Conservation (phyloP, 1,139 yeast species). For the Protomyces lactucae-debilis region DNA sequence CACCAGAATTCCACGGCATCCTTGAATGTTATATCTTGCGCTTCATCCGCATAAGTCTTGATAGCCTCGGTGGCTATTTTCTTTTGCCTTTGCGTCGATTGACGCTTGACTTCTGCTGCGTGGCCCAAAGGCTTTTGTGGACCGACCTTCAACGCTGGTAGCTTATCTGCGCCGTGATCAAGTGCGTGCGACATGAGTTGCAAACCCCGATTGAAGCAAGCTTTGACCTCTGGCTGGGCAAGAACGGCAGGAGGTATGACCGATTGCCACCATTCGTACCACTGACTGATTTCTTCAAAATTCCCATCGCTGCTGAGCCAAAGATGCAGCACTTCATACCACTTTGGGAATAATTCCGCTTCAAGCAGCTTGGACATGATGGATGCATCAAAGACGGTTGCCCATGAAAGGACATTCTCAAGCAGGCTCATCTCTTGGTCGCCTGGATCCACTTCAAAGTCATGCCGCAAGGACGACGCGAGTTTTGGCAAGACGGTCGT, state of each 20-base stretch:
- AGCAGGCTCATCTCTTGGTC: conserved; percentile 36
- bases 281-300: conserved; percentile 36
- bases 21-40: conserved; percentile 42
- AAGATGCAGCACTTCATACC: conserved; percentile 37
- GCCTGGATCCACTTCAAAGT: conserved; percentile 38
- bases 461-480: conserved; percentile 34
- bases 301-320: conserved; percentile 37
- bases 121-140: conserved; percentile 15
- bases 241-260: conserved; percentile 35
- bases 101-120: not conserved
- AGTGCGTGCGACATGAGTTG: conserved; percentile 41
- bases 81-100: not conserved
- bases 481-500: conserved; percentile 41
- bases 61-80: conserved; percentile 8
- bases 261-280: conserved; percentile 39
- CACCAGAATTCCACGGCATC: conserved; percentile 51
- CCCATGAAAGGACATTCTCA: conserved; percentile 37
- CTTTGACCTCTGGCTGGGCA: conserved; percentile 33
- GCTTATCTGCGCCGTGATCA: conserved; percentile 34
- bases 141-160: conserved; percentile 23
- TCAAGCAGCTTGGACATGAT: conserved; percentile 36
- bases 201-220: conserved; percentile 37
- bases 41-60: not conserved
- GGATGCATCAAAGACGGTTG: conserved; percentile 33
- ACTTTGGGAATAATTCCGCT: conserved; percentile 39